phyloP scores from a whole-genome alignment of 2,329 filamentous ascomycete species.

The Didymella pinodella region DNA sequence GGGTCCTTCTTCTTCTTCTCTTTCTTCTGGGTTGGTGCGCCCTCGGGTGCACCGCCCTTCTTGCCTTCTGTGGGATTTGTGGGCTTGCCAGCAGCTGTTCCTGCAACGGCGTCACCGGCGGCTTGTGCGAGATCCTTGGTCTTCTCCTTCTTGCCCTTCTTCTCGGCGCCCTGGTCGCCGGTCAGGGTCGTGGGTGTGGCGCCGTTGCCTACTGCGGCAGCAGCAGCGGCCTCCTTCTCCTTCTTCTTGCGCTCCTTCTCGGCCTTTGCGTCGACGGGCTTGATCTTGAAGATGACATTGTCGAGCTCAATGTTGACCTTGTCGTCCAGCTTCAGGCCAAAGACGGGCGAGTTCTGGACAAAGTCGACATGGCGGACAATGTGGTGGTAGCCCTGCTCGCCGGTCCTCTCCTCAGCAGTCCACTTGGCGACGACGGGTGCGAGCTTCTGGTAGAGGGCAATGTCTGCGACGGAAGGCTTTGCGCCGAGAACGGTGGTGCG shows the following conservation, averaged over 20 bases:
- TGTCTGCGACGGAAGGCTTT: slow-evolving; percentile 88
- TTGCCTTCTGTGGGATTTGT: slow-evolving; percentile 21
- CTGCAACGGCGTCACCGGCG: slow-evolving; percentile 60
- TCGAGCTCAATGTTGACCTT: slow-evolving; percentile 82
- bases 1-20: slow-evolving; percentile 91
- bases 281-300: slow-evolving; percentile 85
- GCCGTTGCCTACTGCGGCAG: slow-evolving; percentile 61
- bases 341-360: slow-evolving; percentile 82
- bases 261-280: slow-evolving; percentile 87
- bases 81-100: slow-evolving; percentile 55
- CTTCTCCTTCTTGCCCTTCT: slow-evolving; percentile 56
- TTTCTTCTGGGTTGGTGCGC: slow-evolving; percentile 65
- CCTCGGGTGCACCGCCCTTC: slow-evolving; percentile 46
- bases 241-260: slow-evolving; percentile 98
- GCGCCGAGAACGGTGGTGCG: slow-evolving; percentile 88
- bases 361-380: slow-evolving; percentile 93
- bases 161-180: slow-evolving; percentile 48
- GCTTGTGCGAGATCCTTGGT: slow-evolving; percentile 63
- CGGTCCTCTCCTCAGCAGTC: slow-evolving; percentile 86
- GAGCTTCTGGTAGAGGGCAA: slow-evolving; percentile 81
- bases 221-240: slow-evolving; percentile 76
- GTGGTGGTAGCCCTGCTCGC: slow-evolving; percentile 86
- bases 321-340: slow-evolving; percentile 75
- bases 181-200: slow-evolving; percentile 52
- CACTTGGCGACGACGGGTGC: slow-evolving; percentile 79